Percentiles rank a stretch among this genome's conserved stretches.
These are phyloP conservation scores for Neurospora sp. DNA, from an alignment of 495 filamentous ascomycete genomes.

Conservation along the genomic window DNA sequence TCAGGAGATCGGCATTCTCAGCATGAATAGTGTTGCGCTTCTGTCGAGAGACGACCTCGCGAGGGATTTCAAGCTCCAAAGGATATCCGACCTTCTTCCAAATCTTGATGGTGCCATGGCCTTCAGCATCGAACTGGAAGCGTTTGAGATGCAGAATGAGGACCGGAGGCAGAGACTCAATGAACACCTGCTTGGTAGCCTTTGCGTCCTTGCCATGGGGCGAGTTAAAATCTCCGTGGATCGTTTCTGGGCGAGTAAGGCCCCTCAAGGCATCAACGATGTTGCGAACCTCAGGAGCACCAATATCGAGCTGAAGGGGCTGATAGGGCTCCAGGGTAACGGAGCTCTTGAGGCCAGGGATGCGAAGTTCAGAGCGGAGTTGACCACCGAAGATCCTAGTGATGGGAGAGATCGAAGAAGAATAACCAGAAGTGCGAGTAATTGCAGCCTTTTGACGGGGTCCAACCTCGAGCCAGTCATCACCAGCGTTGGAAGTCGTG, in stretches of 20 bases:
- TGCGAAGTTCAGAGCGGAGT: conserved; percentile 77
- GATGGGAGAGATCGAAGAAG: conserved; percentile 66
- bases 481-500: conserved; percentile 28
- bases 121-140: conserved; percentile 88
- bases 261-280: conserved; percentile 86
- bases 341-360: conserved; percentile 78
- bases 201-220: conserved; percentile 63
- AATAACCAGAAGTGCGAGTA: conserved; percentile 76
- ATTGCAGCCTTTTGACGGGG: conserved; percentile 79
- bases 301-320: conserved; percentile 90
- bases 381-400: conserved; percentile 93
- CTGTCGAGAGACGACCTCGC: conserved; percentile 75
- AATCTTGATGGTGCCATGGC: conserved; percentile 83
- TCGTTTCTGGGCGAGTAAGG: conserved; percentile 69
- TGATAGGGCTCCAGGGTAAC: conserved; percentile 91
- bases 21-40: conserved; percentile 53
- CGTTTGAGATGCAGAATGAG: conserved; percentile 93
- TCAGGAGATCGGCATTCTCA: conserved; percentile 54
- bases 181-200: conserved; percentile 88
- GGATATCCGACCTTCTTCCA: conserved; percentile 98
- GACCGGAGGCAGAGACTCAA: conserved; percentile 85
- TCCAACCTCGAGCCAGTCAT: conserved; percentile 89
- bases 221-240: conserved; percentile 82
- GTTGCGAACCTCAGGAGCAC: conserved; percentile 69
- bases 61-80: conserved; percentile 85